Base-by-base conservation (phyloP, 2,329 filamentous ascomycete species). In the Scopulariopsis brevicaulis region DNA sequence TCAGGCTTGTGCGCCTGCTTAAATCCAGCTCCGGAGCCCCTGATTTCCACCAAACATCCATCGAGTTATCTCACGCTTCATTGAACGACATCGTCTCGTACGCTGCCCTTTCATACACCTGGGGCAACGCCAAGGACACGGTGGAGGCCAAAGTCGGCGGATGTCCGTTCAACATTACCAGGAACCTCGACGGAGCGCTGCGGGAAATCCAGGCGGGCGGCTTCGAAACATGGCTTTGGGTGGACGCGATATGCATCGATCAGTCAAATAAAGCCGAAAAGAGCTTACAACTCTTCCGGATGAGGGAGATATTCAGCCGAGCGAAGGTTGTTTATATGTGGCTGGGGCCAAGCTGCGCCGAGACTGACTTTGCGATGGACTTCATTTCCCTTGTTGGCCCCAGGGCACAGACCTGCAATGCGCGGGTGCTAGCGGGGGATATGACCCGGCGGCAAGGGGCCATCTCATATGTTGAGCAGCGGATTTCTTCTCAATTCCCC, bases 211-310 rank as follows among this genome's bases (percentile, higher is more conserved):
- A 32, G 28, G 28, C 8, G 28, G 8, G 8, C 28, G 8, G 28
- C n/a, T n/a, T n/a, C n/a, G n/a, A n/a, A n/a, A n/a, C n/a, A n/a
- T 64, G 60, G 63, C 53, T 66, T 1, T 67, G 65, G 65, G 50
- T 63, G 4, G 65, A 66, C 52, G 59, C 60, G 1, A 59, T 65
- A 34, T 65, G 64, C 28, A 64, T 67, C 32, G 46, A 62, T 4
- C 65, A 67, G 57, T 11, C 56, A 8, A 15, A 48, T 15, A 15
- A 8, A 6, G 43, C 7, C 7, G 43, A 48, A 22, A 48, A 48
- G 43, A 48, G 7, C 5, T 48, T 6, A 6, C 43, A 48, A 15
- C 7, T 48, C 8, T 6, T 6, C 15, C n/a, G 6, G 43, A 51
- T 51, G 48, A 4, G 20, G n/a, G 6, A 22, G 6, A 51, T 51